phyloP scores from a whole-genome alignment of 1,139 yeast genomes.

The Kazachstania sp. region DNA sequence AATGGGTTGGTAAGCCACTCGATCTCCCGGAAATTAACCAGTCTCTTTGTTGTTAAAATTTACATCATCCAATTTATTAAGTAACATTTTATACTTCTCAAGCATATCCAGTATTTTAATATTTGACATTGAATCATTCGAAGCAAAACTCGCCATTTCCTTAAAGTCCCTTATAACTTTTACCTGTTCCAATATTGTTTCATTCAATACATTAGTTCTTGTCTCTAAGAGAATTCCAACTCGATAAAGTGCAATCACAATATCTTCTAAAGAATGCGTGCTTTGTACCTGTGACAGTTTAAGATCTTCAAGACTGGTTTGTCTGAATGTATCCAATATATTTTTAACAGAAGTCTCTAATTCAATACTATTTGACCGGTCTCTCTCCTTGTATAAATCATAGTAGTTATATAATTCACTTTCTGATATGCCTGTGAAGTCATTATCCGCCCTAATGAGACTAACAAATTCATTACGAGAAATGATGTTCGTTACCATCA shows the following conservation, averaged over 20 bases:
- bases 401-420: background rate
- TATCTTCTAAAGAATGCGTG: conserved; percentile 15
- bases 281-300: conserved; percentile 9
- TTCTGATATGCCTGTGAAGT: background rate
- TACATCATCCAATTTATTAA: conserved; percentile 5
- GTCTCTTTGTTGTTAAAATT: conserved; percentile 18
- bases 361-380: background rate
- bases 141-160: background rate
- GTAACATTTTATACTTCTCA: conserved; percentile 5
- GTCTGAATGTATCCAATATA: background rate
- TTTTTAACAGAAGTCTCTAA: background rate
- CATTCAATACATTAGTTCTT: conserved; percentile 9
- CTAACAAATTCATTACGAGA: background rate
- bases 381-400: background rate
- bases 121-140: background rate
- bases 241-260: conserved; percentile 13
- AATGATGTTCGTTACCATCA: background rate
- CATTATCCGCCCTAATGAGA: background rate
- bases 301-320: background rate
- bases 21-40: conserved; percentile 21
- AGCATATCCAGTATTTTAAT: conserved; percentile 7
- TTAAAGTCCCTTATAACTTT: conserved; percentile 5
- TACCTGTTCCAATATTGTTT: conserved; percentile 5
- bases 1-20: conserved; percentile 40
- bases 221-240: conserved; percentile 15